These are phyloP conservation scores for Myriosclerotinia scirpicola DNA, from an alignment of 2,329 filamentous ascomycete species.

Conservation along the genomic window DNA sequence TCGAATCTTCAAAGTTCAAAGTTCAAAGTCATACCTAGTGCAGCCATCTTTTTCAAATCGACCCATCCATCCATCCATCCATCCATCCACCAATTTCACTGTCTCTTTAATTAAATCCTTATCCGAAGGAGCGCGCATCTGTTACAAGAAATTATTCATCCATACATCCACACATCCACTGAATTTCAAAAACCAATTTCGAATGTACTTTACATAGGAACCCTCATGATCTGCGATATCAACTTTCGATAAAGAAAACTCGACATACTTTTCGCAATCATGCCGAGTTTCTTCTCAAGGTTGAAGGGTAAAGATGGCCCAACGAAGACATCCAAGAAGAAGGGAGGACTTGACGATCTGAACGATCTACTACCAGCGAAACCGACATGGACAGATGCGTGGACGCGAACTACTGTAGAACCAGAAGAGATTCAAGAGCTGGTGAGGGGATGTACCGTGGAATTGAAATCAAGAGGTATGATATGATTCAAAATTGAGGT, in stretches of 20 bases:
- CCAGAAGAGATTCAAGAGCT: constrained; percentile 91
- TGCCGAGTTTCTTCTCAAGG: constrained; percentile 41
- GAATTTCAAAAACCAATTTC: not conserved
- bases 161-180: not conserved
- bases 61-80: not conserved
- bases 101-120: constrained; percentile 23
- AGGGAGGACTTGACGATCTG: constrained; percentile 55
- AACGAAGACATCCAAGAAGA: constrained; percentile 59
- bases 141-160: constrained; percentile 7
- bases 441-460: constrained; percentile 78
- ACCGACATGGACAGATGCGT: constrained; percentile 85
- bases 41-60: not conserved
- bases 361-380: constrained; percentile 58
- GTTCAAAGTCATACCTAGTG: not conserved
- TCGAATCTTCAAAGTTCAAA: not conserved
- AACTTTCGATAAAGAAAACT: not conserved
- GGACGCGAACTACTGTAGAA: constrained; percentile 76
- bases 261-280: constrained; percentile 24
- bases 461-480: constrained; percentile 93
- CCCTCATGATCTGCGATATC: constrained; percentile 15
- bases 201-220: constrained; percentile 13
- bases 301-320: constrained; percentile 70
- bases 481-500: constrained; percentile 25
- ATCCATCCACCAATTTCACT: not conserved
- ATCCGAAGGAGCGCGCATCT: constrained; percentile 15